phyloP scores from a whole-genome alignment of 2,329 filamentous ascomycete genomes.

The Moelleriella libera region DNA sequence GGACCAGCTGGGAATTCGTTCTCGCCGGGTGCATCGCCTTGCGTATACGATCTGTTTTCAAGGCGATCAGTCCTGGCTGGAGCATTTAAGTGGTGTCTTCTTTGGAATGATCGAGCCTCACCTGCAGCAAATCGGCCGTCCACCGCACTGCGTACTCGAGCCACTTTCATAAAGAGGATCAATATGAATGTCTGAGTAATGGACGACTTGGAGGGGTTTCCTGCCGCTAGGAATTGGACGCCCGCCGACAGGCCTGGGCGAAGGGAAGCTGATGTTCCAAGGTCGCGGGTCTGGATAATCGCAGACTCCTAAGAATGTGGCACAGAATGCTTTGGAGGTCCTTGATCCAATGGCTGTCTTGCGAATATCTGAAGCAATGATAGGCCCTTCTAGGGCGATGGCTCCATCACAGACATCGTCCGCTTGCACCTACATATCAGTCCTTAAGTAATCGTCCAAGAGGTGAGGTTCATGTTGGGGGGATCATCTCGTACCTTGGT shows the following conservation, averaged over 20 bases:
- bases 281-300: slow-evolving; percentile 28
- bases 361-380: slow-evolving; percentile 33
- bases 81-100: not conserved
- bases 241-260: slow-evolving; percentile 19
- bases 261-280: slow-evolving; percentile 28
- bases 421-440: slow-evolving; percentile 27
- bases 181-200: slow-evolving; percentile 45
- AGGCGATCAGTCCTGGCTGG: not conserved
- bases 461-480: not conserved
- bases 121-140: slow-evolving; percentile 44
- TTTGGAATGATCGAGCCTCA: slow-evolving; percentile 7
- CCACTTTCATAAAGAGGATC: slow-evolving; percentile 39
- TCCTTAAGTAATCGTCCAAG: not conserved
- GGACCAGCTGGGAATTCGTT: slow-evolving; percentile 31
- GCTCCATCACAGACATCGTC: slow-evolving; percentile 40
- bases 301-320: slow-evolving; percentile 39
- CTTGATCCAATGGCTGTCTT: slow-evolving; percentile 31
- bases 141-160: slow-evolving; percentile 37
- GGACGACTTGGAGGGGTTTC: slow-evolving; percentile 35
- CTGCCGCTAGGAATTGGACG: slow-evolving; percentile 27
- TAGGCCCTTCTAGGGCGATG: slow-evolving; percentile 35
- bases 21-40: slow-evolving; percentile 27
- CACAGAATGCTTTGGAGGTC: slow-evolving; percentile 36
- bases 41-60: slow-evolving; percentile 31
- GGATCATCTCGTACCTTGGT: slow-evolving; percentile 12